Evolutionary conservation across 1,139 yeast species (phyloP).

Genomic region (Debaryomyces singareniensis): DNA sequence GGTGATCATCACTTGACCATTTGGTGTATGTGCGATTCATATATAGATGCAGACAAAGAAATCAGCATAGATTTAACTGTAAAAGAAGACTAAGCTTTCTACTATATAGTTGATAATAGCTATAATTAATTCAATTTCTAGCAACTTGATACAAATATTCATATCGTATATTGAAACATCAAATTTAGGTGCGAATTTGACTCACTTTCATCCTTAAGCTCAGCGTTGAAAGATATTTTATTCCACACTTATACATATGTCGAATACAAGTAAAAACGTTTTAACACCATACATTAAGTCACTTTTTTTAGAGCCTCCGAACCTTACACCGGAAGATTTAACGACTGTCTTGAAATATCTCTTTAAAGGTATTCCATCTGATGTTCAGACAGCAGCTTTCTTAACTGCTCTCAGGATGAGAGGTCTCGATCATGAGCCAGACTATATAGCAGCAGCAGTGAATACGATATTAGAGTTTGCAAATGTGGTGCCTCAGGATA

Average conservation of each 20-base stretch:
- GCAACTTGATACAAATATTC: too few species aligned
- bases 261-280: constrained; percentile 17
- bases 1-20: constrained; percentile 60
- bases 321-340: constrained; percentile 55
- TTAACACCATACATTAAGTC: constrained; percentile 62
- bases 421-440: constrained; percentile 78
- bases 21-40: constrained; percentile 91
- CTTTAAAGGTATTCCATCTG: constrained; percentile 54
- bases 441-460: constrained; percentile 82
- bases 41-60: constrained; percentile 87
- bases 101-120: too few species aligned
- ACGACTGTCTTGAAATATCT: constrained; percentile 54
- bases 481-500: constrained; percentile 35
- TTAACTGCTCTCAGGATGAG: constrained; percentile 67
- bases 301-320: constrained; percentile 52
- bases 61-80: constrained; percentile 46
- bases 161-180: too few species aligned
- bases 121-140: too few species aligned
- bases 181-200: too few species aligned
- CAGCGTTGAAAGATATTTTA: too few species aligned
- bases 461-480: constrained; percentile 60
- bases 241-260: too few species aligned
- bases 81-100: constrained; percentile 6
- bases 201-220: too few species aligned
- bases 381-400: constrained; percentile 73